Evolutionary conservation across 768 basidiomycete genomes (phyloP).

Genomic region (Lactarius sanguifluus): DNA sequence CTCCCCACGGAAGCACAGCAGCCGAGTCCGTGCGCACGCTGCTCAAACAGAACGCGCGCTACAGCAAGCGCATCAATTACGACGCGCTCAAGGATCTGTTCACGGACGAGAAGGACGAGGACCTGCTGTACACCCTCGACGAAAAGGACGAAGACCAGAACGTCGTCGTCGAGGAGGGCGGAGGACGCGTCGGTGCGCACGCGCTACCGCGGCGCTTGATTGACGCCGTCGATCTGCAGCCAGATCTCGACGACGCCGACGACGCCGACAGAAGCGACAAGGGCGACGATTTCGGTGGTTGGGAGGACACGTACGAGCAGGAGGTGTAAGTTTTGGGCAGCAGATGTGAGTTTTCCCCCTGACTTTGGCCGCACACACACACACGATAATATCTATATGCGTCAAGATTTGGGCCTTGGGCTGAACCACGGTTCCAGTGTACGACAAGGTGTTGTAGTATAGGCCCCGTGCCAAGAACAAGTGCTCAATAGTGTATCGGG

Average conservation of each 20-base stretch:
- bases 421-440: background rate
- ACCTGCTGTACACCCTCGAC: constrained; percentile 55
- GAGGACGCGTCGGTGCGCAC: constrained; percentile 36
- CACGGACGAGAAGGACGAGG: constrained; percentile 42
- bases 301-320: constrained; percentile 67
- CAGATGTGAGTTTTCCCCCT: background rate
- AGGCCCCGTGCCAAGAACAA: background rate
- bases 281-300: constrained; percentile 39
- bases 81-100: constrained; percentile 83
- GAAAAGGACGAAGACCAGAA: constrained; percentile 42
- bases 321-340: constrained; percentile 46
- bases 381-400: background rate
- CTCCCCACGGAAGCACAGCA: constrained; percentile 64
- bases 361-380: background rate
- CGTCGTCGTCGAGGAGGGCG: constrained; percentile 44
- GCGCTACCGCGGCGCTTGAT: background rate
- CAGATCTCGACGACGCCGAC: constrained; percentile 34
- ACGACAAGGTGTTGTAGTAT: background rate
- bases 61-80: constrained; percentile 94
- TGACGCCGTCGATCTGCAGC: constrained; percentile 24
- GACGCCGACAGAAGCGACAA: constrained; percentile 40
- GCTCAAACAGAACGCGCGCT: constrained; percentile 81
- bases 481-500: constrained; percentile 22
- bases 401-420: background rate
- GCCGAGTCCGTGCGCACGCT: constrained; percentile 77